Conservation (phyloP, 2,329 filamentous ascomycete species). For the Ophioceras dolichostomum region DNA sequence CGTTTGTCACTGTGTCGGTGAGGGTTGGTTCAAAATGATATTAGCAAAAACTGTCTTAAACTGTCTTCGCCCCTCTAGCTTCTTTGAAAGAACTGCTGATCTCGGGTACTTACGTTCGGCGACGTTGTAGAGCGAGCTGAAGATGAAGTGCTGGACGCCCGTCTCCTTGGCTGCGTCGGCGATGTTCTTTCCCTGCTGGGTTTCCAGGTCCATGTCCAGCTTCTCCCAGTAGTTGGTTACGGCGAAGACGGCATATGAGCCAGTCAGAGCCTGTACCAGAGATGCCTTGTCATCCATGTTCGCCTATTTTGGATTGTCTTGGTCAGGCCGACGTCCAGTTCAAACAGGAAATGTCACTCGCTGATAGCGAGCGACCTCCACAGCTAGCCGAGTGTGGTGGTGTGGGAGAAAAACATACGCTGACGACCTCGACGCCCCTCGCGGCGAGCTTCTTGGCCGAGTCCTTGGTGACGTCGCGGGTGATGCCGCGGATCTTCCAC, state of each 20-base stretch:
- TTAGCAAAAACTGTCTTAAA: too few relatives aligned
- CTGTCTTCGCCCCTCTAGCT: too few relatives aligned
- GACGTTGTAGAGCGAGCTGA: slow-evolving; percentile 27
- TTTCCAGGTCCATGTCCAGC: slow-evolving; percentile 24
- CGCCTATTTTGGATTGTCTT: too few relatives aligned
- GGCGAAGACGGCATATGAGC: slow-evolving; percentile 35
- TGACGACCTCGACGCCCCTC: slow-evolving; percentile 32
- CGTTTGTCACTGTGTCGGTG: slow-evolving; percentile 20
- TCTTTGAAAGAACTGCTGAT: background rate
- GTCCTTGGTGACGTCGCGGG: slow-evolving; percentile 26
- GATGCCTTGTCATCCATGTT: slow-evolving; percentile 34
- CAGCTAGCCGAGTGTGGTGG: too few relatives aligned
- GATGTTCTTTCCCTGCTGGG: slow-evolving; percentile 33
- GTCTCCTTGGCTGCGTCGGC: slow-evolving; percentile 28
- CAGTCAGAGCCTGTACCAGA: slow-evolving; percentile 28
- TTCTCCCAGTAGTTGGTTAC: slow-evolving; percentile 41
- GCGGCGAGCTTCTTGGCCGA: slow-evolving; percentile 23
- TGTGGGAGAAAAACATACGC: slow-evolving; percentile 6
- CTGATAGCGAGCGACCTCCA: too few relatives aligned
- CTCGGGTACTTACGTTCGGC: slow-evolving; percentile 21
- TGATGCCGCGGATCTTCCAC: slow-evolving; percentile 29
- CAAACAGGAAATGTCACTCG: too few relatives aligned
- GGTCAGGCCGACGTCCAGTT: too few relatives aligned
- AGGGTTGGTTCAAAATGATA: background rate
- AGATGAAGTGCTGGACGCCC: slow-evolving; percentile 11